Evolutionary conservation across 805 yeast genomes (phyloP).

Genomic region (Ogataea methanolica): DNA sequence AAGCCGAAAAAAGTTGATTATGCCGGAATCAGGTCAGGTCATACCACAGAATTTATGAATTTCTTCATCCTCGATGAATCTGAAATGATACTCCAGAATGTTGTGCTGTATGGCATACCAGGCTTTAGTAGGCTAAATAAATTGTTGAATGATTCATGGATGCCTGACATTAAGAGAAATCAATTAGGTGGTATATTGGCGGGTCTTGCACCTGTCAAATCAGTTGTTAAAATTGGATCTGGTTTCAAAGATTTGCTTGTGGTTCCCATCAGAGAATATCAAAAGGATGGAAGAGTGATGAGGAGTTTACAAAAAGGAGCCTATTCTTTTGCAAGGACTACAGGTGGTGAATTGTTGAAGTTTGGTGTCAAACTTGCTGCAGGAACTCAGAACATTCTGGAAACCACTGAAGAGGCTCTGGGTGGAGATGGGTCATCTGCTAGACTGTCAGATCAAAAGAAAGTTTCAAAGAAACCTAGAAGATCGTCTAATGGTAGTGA

Average conservation of each 20-base stretch:
- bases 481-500: slow-evolving; percentile 12
- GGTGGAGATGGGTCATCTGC: slow-evolving; percentile 68
- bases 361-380: slow-evolving; percentile 82
- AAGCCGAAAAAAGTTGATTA: slow-evolving; percentile 88
- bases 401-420: slow-evolving; percentile 70
- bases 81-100: slow-evolving; percentile 55
- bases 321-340: slow-evolving; percentile 63
- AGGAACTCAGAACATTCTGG: slow-evolving; percentile 80
- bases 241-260: slow-evolving; percentile 72
- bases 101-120: slow-evolving; percentile 66
- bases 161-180: slow-evolving; percentile 78
- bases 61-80: slow-evolving; percentile 88
- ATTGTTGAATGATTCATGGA: slow-evolving; percentile 68
- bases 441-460: slow-evolving; percentile 16
- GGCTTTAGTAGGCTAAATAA: slow-evolving; percentile 63
- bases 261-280: slow-evolving; percentile 70
- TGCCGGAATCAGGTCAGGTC: slow-evolving; percentile 81
- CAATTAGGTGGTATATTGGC: slow-evolving; percentile 78
- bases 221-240: slow-evolving; percentile 71
- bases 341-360: slow-evolving; percentile 75
- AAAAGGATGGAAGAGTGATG: slow-evolving; percentile 63
- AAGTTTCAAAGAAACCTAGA: slow-evolving; percentile 3
- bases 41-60: slow-evolving; percentile 80
- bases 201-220: slow-evolving; percentile 78
- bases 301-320: slow-evolving; percentile 76